A percentile compares a stretch with the other conserved stretches of the same genome.
Evolutionary conservation across 257 asterid species (phyloP).

Genomic region (Solanum paucissectum): DNA sequence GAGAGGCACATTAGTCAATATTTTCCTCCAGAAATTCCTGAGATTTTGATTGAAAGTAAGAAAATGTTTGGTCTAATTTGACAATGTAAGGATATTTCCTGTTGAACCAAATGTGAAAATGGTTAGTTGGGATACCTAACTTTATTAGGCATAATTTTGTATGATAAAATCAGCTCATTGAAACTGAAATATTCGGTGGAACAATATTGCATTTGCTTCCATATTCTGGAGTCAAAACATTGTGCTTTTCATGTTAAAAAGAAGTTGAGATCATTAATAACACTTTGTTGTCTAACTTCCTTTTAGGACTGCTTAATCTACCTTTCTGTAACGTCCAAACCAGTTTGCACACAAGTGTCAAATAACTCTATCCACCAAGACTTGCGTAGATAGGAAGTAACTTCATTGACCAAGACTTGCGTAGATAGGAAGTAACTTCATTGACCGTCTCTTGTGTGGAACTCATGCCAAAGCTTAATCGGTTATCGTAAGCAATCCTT

Average conservation of each 20-base stretch:
- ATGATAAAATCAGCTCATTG: background rate
- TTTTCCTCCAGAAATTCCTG: background rate
- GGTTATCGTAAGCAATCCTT: background rate
- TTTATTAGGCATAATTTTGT: background rate
- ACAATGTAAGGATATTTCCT: background rate
- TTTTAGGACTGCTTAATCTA: background rate
- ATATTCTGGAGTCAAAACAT: background rate
- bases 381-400: background rate
- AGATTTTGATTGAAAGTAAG: background rate
- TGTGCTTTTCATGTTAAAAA: background rate
- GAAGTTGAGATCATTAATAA: background rate
- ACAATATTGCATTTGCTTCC: background rate
- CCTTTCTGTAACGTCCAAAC: background rate
- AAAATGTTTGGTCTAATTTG: background rate
- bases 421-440: background rate
- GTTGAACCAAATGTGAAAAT: background rate
- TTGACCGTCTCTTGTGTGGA: background rate
- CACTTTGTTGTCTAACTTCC: background rate
- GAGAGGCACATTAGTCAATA: background rate
- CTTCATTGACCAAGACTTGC: background rate
- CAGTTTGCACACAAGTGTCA: background rate
- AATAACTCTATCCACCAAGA: background rate
- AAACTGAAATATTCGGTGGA: background rate
- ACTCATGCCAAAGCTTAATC: background rate
- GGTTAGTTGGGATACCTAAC: background rate